Percentiles rank a stretch among this genome's conserved stretches.
phyloP scores from a whole-genome alignment of 305 asterid genomes.

The Galium porrigens region DNA sequence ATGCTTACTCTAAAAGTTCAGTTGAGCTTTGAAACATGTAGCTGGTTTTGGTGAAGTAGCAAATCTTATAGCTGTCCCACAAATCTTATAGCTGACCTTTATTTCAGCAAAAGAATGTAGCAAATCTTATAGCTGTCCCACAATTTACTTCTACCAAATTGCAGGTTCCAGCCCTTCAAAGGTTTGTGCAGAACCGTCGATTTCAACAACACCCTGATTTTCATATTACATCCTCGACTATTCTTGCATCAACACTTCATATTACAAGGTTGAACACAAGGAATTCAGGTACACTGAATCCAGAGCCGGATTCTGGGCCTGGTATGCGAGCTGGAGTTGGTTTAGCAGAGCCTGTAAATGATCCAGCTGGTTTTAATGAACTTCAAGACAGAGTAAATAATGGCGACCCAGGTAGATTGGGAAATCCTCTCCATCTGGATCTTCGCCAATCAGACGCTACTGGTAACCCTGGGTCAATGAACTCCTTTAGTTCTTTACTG shows the following conservation, averaged over 20 bases:
- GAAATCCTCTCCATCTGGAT: conserved; percentile 50
- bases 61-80: neutral
- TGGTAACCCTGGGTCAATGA: conserved; percentile 62
- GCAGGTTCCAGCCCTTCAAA: conserved; percentile 93
- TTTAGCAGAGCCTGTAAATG: conserved; percentile 27
- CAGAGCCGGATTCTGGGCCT: conserved; percentile 36
- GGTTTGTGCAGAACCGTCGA: conserved; percentile 77
- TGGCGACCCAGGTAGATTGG: conserved; percentile 36
- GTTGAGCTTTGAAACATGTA: too few species aligned
- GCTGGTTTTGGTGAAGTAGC: neutral
- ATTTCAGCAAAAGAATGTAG: neutral
- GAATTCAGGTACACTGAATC: conserved; percentile 37
- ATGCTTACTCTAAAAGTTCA: too few species aligned
- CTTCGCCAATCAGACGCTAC: conserved; percentile 52
- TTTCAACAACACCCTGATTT: conserved; percentile 92
- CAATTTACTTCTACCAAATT: neutral
- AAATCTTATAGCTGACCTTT: neutral
- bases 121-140: neutral
- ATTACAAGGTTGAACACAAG: conserved; percentile 75
- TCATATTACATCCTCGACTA: conserved; percentile 80
- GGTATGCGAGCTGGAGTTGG: conserved; percentile 31
- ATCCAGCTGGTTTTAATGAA: conserved; percentile 30
- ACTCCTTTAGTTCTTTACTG: conserved; percentile 66
- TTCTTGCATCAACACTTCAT: conserved; percentile 85
- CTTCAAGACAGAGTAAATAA: conserved; percentile 30